phyloP scores from a whole-genome alignment of 2,329 filamentous ascomycete species.

The Microdochium paspali region DNA sequence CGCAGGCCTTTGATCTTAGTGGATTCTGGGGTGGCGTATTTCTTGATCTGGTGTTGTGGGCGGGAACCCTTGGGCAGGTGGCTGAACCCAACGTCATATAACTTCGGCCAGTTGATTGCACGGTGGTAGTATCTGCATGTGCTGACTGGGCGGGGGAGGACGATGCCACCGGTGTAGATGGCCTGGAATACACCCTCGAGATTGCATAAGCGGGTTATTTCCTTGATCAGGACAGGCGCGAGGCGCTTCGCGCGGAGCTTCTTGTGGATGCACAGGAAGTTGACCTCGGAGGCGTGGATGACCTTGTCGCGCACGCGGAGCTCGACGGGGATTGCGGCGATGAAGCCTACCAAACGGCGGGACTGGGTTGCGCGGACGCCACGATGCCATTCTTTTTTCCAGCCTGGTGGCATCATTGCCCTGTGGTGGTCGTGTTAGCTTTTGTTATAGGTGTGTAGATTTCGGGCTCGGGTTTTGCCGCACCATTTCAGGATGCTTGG shows the following conservation, averaged over 20 bases:
- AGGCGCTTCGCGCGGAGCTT: slow-evolving; percentile 91
- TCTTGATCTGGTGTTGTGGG: slow-evolving; percentile 73
- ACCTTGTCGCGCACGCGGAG: slow-evolving; percentile 70
- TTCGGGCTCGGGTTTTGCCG: slow-evolving; percentile 13
- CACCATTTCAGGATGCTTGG: slow-evolving; percentile 82
- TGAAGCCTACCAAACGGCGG: slow-evolving; percentile 86
- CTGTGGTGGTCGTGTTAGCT: slow-evolving; percentile 29
- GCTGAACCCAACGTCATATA: slow-evolving; percentile 91
- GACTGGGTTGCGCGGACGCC: slow-evolving; percentile 80
- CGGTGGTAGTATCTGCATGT: slow-evolving; percentile 95
- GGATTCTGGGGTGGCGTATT: slow-evolving; percentile 70
- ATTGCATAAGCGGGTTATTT: slow-evolving; percentile 90
- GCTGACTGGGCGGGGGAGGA: slow-evolving; percentile 84
- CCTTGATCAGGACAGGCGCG: slow-evolving; percentile 91
- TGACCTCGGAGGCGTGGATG: slow-evolving; percentile 82
- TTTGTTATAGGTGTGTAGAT: background rate
- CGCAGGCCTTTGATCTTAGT: slow-evolving; percentile 70
- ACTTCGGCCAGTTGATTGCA: slow-evolving; percentile 88
- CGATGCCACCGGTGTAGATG: slow-evolving; percentile 87
- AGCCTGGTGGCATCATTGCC: slow-evolving; percentile 90
- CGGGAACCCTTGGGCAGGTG: slow-evolving; percentile 78
- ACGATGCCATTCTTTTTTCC: slow-evolving; percentile 90
- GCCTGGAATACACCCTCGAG: slow-evolving; percentile 82
- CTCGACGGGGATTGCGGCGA: slow-evolving; percentile 82
- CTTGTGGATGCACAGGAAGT: slow-evolving; percentile 97